Conservation (phyloP, 2,329 filamentous ascomycete genomes). For the Colletotrichum tamarilloi region DNA sequence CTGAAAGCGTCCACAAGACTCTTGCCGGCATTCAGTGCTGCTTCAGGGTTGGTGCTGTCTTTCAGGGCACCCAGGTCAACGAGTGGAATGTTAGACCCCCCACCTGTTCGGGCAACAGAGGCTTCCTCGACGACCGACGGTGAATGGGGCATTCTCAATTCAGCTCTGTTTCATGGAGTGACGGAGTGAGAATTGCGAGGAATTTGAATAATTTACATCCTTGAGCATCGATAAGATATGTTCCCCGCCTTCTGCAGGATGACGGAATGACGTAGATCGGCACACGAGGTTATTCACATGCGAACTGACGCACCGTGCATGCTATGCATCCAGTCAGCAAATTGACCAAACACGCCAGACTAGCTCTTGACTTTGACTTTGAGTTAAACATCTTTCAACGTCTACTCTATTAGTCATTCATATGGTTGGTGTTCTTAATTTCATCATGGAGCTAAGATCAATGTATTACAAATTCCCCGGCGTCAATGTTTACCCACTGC, state of each 20-base stretch:
- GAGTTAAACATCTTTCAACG: no score
- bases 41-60: neutral
- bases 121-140: neutral
- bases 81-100: neutral
- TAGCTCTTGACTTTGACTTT: no score
- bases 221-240: neutral
- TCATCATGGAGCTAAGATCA: no score
- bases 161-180: neutral
- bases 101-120: neutral
- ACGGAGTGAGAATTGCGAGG: neutral
- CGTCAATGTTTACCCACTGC: no score
- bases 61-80: neutral
- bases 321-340: no score
- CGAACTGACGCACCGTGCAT: neutral
- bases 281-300: conserved; percentile 15
- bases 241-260: neutral
- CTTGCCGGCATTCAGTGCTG: conserved; percentile 22
- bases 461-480: no score
- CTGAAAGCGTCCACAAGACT: conserved; percentile 45
- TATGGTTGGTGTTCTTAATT: no score
- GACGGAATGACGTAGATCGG: conserved; percentile 14
- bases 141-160: neutral
- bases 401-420: no score
- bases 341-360: no score
- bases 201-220: no score